phyloP scores from a whole-genome alignment of 2,329 filamentous ascomycete species.

The Fusarium sp. region DNA sequence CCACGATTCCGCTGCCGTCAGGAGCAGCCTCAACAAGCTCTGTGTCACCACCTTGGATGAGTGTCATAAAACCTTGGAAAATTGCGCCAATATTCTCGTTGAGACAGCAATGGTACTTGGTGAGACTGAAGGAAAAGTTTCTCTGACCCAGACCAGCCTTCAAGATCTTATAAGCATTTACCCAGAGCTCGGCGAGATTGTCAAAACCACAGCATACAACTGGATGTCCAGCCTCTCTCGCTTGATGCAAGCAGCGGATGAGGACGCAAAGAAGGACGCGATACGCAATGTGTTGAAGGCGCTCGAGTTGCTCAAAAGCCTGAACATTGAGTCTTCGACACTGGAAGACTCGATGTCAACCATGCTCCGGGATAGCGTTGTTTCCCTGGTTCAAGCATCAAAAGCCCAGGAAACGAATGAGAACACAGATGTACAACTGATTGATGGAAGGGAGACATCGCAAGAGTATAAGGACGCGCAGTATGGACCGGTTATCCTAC shows the following conservation, averaged over 20 bases:
- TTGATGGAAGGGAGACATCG: constrained; percentile 39
- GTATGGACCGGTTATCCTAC: constrained; percentile 76
- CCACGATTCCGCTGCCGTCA: constrained; percentile 80
- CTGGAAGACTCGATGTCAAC: constrained; percentile 77
- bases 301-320: constrained; percentile 74
- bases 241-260: constrained; percentile 87
- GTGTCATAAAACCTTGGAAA: constrained; percentile 80
- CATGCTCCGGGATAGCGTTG: constrained; percentile 82
- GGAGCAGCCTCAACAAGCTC: constrained; percentile 75
- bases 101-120: constrained; percentile 85
- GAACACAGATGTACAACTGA: constrained; percentile 49
- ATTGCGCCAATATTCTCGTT: constrained; percentile 79
- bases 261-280: constrained; percentile 79
- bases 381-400: constrained; percentile 53
- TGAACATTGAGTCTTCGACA: constrained; percentile 76
- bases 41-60: constrained; percentile 85
- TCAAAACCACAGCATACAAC: constrained; percentile 81
- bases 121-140: constrained; percentile 60
- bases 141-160: constrained; percentile 66
- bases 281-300: constrained; percentile 84
- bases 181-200: constrained; percentile 71
- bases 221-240: constrained; percentile 88
- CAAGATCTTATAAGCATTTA: constrained; percentile 76
- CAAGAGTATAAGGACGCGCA: constrained; percentile 30
- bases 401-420: constrained; percentile 29